Percentiles rank a stretch among this genome's conserved stretches.
These are phyloP conservation scores for Barnettozyma salicaria DNA, from an alignment of 805 yeast species.

Conservation along the genomic window DNA sequence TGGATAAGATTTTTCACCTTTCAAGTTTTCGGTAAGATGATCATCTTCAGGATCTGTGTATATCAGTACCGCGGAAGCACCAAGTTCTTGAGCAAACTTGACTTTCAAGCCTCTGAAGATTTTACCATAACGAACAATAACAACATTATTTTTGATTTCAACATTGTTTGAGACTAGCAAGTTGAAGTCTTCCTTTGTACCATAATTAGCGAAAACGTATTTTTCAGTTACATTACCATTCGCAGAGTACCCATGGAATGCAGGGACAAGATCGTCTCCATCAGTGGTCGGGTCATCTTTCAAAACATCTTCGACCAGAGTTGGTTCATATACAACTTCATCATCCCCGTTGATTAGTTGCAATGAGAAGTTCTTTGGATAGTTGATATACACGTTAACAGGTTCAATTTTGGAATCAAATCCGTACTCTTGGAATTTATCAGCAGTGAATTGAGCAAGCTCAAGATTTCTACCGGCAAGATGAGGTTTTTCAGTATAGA, in stretches of 20 bases:
- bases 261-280: slow-evolving; percentile 48
- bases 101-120: slow-evolving; percentile 72
- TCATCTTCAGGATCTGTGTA: slow-evolving; percentile 71
- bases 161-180: slow-evolving; percentile 41
- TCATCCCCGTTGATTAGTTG: slow-evolving; percentile 30
- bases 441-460: slow-evolving; percentile 52
- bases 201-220: slow-evolving; percentile 64
- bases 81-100: slow-evolving; percentile 66
- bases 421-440: slow-evolving; percentile 56
- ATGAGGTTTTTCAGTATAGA: slow-evolving; percentile 49
- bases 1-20: slow-evolving; percentile 63
- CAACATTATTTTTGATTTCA: slow-evolving; percentile 51
- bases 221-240: slow-evolving; percentile 67
- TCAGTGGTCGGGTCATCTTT: slow-evolving; percentile 42
- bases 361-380: slow-evolving; percentile 52
- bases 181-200: slow-evolving; percentile 55
- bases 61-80: slow-evolving; percentile 60
- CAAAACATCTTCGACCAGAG: slow-evolving; percentile 46
- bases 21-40: slow-evolving; percentile 43
- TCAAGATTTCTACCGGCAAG: slow-evolving; percentile 49
- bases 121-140: slow-evolving; percentile 59
- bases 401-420: slow-evolving; percentile 45
- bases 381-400: slow-evolving; percentile 57
- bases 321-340: slow-evolving; percentile 42
- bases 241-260: slow-evolving; percentile 74